Base-by-base conservation (phyloP, 1,284 basidiomycete species). In the Fomes fomentarius region DNA sequence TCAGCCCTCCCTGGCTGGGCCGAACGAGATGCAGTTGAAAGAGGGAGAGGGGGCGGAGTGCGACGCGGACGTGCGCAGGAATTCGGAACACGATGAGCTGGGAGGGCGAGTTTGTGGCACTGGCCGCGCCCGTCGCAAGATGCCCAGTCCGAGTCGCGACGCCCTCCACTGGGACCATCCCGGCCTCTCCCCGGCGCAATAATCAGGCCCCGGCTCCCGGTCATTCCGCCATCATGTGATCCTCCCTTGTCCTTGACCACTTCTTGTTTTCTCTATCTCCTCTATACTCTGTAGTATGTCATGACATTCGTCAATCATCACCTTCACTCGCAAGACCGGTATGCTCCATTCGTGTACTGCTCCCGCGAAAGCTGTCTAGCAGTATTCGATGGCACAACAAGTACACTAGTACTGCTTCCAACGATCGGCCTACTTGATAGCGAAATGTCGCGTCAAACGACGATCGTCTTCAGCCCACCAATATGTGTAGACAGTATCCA, bases 101-200 rank as follows among this genome's bases (percentile, higher is more conserved):
- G 12, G 28, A 30, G 28, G 28, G 28, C 28, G 6, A 12, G 28
- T 7, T 12, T 6, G 6, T 6, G 14, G 12, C n/a, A 8, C 14
- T 15, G 3, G 34, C 8, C n/a, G 43, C 25, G 45, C 51, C 49
- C 52, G 53, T 57, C 52, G 55, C 50, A 43, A 54, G 53, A 53
- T 56, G 60, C 3, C 19, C 19, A 17, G 9, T 17, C 15, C 59
- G 57, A 56, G 45, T 48, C 47, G 47, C 53, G 44, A 33, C 33
- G 42, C 33, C 43, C 34, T 39, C 39, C 47, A 50, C 50, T 47
- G 35, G 14, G 41, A 7, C 26, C 41, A 30, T 21, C 41, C 15
- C 41, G 6, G 41, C 24, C 41, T n/a, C 12, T 24, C 22, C 41
- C 28, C 28, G 28, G 28, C 28, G 7, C 28, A 30, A 30, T 30